Evolutionary conservation across 164 flowering plant species (phyloP).

Genomic region (Annona squamosa): DNA sequence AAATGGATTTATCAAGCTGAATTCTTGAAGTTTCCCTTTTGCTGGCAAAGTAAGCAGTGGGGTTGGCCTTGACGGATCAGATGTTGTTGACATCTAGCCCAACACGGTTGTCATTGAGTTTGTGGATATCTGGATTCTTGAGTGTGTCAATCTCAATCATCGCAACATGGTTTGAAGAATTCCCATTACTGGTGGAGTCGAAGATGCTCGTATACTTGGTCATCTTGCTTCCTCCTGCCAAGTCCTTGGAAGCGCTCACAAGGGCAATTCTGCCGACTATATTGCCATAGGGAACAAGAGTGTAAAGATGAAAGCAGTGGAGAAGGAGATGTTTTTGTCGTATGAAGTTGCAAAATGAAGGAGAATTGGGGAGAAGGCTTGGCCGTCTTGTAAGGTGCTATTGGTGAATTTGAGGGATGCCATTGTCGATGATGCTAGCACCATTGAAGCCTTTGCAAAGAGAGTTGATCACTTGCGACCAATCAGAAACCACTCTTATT

Average conservation of each 20-base stretch:
- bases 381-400: slow-evolving; percentile 7
- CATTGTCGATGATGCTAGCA: slow-evolving; percentile 2
- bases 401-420: slow-evolving; percentile 15
- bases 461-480: no score
- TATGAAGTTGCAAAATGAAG: slow-evolving; percentile 6
- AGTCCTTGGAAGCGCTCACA: slow-evolving; percentile 10
- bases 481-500: no score
- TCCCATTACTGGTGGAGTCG: slow-evolving; percentile 7
- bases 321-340: slow-evolving; percentile 14
- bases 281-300: slow-evolving; percentile 4
- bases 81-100: slow-evolving; percentile 34
- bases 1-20: no score
- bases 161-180: slow-evolving; percentile 3
- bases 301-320: slow-evolving; percentile 18
- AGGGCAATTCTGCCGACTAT: slow-evolving; percentile 20
- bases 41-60: slow-evolving; percentile 21
- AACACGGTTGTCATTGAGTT: slow-evolving; percentile 35
- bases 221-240: neutral
- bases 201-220: slow-evolving; percentile 14
- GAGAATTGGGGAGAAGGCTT: slow-evolving; percentile 18
- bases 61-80: slow-evolving; percentile 8
- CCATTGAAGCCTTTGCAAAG: slow-evolving; percentile 9
- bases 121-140: slow-evolving; percentile 13
- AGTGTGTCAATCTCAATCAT: slow-evolving; percentile 20
- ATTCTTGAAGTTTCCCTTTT: neutral